A percentile compares a stretch with the other conserved stretches of the same genome.
These are phyloP conservation scores for Ophiostoma perfectum DNA, from an alignment of 2,329 filamentous ascomycete genomes.

Conservation along the genomic window DNA sequence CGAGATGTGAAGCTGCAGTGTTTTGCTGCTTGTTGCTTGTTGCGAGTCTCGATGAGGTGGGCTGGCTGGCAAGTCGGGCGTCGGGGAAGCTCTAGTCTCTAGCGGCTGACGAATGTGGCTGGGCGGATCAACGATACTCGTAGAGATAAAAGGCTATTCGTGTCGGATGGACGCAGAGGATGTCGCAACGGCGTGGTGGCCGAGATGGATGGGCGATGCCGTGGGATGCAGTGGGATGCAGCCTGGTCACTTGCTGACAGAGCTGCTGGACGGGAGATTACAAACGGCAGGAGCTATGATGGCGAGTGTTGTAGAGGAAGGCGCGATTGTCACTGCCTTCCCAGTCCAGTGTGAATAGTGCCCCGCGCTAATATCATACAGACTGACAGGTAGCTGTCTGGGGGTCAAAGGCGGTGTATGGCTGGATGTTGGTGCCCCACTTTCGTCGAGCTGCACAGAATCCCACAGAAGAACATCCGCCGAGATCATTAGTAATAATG, in stretches of 20 bases:
- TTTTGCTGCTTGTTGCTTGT: background rate
- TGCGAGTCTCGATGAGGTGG: background rate
- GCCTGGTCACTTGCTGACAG: background rate
- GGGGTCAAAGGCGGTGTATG: background rate
- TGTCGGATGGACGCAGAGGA: background rate
- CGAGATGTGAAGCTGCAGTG: background rate
- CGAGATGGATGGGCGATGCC: too few relatives aligned
- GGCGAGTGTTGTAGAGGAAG: background rate
- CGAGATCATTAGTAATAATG: background rate
- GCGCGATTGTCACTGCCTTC: background rate
- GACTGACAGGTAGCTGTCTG: background rate
- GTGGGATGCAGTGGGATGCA: background rate
- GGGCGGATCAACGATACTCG: background rate
- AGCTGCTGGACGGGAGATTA: background rate
- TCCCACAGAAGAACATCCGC: background rate
- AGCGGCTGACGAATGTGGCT: background rate
- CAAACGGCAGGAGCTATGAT: background rate
- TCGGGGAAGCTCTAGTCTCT: background rate
- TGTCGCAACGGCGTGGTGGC: background rate
- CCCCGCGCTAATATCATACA: background rate
- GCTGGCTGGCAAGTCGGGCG: background rate
- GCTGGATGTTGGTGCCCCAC: background rate
- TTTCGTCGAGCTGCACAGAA: constrained; percentile 5
- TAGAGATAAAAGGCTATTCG: background rate
- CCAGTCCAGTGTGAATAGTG: background rate